phyloP scores from a whole-genome alignment of 208 protist species.

The Trypanosoma scelopori region DNA sequence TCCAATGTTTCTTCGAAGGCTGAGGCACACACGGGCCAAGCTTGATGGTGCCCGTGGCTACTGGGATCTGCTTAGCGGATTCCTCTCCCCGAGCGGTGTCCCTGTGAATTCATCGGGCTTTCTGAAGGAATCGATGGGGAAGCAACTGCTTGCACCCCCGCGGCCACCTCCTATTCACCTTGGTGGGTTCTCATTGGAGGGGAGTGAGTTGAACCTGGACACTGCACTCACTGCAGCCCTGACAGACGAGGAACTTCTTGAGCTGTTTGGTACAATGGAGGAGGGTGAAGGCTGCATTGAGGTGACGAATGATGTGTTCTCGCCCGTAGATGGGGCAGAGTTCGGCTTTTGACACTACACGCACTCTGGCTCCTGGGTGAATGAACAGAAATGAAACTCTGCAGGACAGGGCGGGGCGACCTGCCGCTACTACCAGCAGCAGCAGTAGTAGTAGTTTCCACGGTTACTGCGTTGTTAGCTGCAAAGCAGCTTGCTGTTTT shows the following conservation, averaged over 20 bases:
- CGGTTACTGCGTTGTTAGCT: too few species aligned
- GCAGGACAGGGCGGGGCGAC: too few species aligned
- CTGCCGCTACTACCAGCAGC: too few species aligned
- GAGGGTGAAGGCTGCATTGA: background rate
- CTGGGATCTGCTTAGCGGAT: constrained; percentile 11
- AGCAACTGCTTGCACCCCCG: constrained; percentile 19
- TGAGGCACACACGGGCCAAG: constrained; percentile 29
- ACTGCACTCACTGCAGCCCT: constrained; percentile 29
- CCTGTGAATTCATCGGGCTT: background rate
- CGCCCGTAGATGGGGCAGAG: constrained; percentile 3
- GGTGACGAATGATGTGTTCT: background rate
- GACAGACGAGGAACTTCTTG: constrained; percentile 72
- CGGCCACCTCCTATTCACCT: constrained; percentile 18
- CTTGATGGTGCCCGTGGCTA: constrained; percentile 19
- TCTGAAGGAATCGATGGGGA: constrained; percentile 12
- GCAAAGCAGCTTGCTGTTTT: too few species aligned
- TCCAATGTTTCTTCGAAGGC: constrained; percentile 22
- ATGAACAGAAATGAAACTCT: too few species aligned
- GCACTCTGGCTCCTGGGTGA: background rate
- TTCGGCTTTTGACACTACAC: constrained; percentile 9
- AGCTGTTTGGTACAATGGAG: constrained; percentile 52
- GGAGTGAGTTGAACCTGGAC: constrained; percentile 9
- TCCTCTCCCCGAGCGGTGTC: constrained; percentile 2
- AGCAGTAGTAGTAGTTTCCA: too few species aligned
- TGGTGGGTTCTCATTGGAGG: constrained; percentile 15